These are phyloP conservation scores for Blastocystis sp. DNA, from an alignment of 352 stramenopile species.

Conservation along the genomic window DNA sequence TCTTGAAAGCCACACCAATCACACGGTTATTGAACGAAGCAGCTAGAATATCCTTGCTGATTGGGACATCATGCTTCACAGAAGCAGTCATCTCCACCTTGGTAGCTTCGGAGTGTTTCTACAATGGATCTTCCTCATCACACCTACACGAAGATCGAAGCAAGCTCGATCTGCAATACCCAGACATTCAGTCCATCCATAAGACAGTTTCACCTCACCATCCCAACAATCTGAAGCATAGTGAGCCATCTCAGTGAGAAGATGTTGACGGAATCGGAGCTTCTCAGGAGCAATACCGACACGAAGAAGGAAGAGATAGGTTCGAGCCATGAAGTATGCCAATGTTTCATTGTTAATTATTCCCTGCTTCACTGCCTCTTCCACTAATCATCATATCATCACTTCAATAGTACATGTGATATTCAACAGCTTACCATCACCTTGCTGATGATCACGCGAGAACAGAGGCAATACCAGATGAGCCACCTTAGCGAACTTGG, in stretches of 20 bases:
- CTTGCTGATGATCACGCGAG: slow-evolving; percentile 86
- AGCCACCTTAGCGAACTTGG: slow-evolving; percentile 83
- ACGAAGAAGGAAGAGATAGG: slow-evolving; percentile 81
- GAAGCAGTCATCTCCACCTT: slow-evolving; percentile 79
- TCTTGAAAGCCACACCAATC: slow-evolving; percentile 91
- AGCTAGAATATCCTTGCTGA: slow-evolving; percentile 78
- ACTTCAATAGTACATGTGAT: slow-evolving; percentile 73
- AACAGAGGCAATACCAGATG: slow-evolving; percentile 82
- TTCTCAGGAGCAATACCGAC: slow-evolving; percentile 85
- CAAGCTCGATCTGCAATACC: slow-evolving; percentile 94
- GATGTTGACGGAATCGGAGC: slow-evolving; percentile 94
- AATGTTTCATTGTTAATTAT: slow-evolving; percentile 96
- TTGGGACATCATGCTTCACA: slow-evolving; percentile 75
- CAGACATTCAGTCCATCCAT: slow-evolving; percentile 96
- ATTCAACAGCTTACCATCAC: slow-evolving; percentile 85
- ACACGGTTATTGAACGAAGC: slow-evolving; percentile 91
- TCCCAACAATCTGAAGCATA: slow-evolving; percentile 99
- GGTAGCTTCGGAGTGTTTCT: slow-evolving; percentile 69
- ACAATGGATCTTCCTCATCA: slow-evolving; percentile 63
- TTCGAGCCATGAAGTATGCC: slow-evolving; percentile 96
- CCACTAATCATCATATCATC: slow-evolving; percentile 51
- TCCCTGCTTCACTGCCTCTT: slow-evolving; percentile 80
- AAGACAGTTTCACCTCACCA: slow-evolving; percentile 92
- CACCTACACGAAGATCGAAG: slow-evolving; percentile 86
- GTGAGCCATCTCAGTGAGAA: slow-evolving; percentile 97